These are phyloP conservation scores for Phaeosphaeriaceae sp. DNA, from an alignment of 2,329 filamentous ascomycete genomes.

Conservation along the genomic window DNA sequence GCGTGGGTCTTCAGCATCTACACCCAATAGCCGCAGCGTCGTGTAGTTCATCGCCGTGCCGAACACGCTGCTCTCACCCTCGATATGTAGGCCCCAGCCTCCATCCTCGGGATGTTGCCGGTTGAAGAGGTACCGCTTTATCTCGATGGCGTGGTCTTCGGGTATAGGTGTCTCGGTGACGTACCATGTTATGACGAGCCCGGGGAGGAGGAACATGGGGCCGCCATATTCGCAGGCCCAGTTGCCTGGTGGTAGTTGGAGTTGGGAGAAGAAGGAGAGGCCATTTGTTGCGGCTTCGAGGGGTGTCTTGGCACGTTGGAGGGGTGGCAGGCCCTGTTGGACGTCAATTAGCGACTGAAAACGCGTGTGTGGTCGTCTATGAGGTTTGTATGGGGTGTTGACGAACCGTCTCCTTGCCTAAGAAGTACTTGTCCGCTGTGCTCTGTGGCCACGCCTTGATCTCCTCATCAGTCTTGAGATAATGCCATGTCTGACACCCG, in stretches of 20 bases:
- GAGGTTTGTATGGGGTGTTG: not conserved
- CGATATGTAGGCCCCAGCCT: slow-evolving; percentile 97
- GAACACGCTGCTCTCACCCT: slow-evolving; percentile 90
- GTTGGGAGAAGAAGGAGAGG: slow-evolving; percentile 84
- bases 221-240: slow-evolving; percentile 99
- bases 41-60: slow-evolving; percentile 91
- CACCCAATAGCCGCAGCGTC: slow-evolving; percentile 79
- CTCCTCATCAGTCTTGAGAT: slow-evolving; percentile 76
- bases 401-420: slow-evolving; percentile 79
- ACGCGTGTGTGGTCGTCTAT: not conserved
- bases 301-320: slow-evolving; percentile 75
- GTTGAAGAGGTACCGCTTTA: slow-evolving; percentile 90
- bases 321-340: slow-evolving; percentile 73
- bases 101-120: slow-evolving; percentile 86
- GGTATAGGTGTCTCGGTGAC: slow-evolving; percentile 88
- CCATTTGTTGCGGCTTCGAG: slow-evolving; percentile 83
- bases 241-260: slow-evolving; percentile 88
- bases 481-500: slow-evolving; percentile 93
- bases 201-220: slow-evolving; percentile 92
- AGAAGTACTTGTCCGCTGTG: slow-evolving; percentile 85
- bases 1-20: slow-evolving; percentile 80
- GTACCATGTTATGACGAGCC: slow-evolving; percentile 85
- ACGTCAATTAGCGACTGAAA: not conserved
- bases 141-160: slow-evolving; percentile 80
- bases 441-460: slow-evolving; percentile 83